Evolutionary conservation across 768 basidiomycete species (phyloP), one percentile per base, ranked within the genome.

Genomic region (Amanita rubescens): DNA sequence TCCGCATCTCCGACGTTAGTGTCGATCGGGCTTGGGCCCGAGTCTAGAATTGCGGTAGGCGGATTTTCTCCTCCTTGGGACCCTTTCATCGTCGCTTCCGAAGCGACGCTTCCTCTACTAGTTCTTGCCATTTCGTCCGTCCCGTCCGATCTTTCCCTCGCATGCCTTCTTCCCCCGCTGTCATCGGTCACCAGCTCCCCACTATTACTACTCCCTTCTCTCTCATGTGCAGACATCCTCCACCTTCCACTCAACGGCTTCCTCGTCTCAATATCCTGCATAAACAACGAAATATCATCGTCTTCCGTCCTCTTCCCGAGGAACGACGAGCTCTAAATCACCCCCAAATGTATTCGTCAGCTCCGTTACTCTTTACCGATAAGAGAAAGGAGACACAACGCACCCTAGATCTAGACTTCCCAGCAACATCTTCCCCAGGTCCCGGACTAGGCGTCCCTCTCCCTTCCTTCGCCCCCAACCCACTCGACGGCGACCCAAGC

Each of bases 261-360:
- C 22, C 85, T 75, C 22, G 78, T 70, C 59, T 87, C 87, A 47
- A 88, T 87, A 44, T 89, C 84, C 61, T 85, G 82, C 38, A 90
- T 84, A 59, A 90, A 90, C 11, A 77, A 71, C 4, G 87, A 87
- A 25, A 90, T 81, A 48, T 89, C 88, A 58, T 88, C 87, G 59
- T 90, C 85, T 57, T 90, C 85, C 5, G 79, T 78, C 42, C 71
- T 69, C 1, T 70, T 67, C 49, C 74, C 73, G 52, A 81, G 64
- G 61, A 72, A 78, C 4, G 76, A 75, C 14, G 45, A 55, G 25
- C 52, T 53, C 52, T 53, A 34, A 59, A 57, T 42, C n/a, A n/a
- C n/a, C n/a, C n/a, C 59, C 15, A 46, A n/a, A n/a, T n/a, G n/a
- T n/a, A n/a, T n/a, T n/a, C n/a, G n/a, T n/a, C n/a, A n/a, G n/a